Conservation (phyloP, 108 stramenopile genomes). For the Discostella pseudostelligera region DNA sequence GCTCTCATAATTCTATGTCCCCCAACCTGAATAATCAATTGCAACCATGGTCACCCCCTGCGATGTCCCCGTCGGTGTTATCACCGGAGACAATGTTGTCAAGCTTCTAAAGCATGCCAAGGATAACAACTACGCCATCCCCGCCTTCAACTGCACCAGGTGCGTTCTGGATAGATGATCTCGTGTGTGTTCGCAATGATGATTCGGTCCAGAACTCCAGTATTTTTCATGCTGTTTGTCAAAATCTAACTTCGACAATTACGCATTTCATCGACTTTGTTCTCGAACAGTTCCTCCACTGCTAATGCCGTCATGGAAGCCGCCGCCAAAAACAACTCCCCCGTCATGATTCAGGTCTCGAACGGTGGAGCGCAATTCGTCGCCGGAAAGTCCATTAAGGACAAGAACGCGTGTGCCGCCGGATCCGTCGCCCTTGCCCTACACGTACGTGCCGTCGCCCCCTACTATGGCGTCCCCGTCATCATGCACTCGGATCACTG, state of each 20-base stretch:
- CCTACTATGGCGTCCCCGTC: slow-evolving; percentile 96
- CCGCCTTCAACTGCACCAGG: slow-evolving; percentile 96
- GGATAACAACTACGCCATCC: slow-evolving; percentile 88
- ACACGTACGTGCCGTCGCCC: slow-evolving; percentile 93
- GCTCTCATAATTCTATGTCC: slow-evolving; percentile 1
- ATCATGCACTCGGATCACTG: slow-evolving; percentile 97
- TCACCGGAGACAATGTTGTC: slow-evolving; percentile 84
- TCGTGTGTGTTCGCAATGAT: too few relatives aligned
- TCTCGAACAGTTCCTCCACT: slow-evolving; percentile 79
- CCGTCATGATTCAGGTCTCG: slow-evolving; percentile 92
- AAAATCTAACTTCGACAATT: background rate
- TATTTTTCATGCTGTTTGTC: background rate
- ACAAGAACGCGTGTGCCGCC: slow-evolving; percentile 75
- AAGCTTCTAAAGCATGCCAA: slow-evolving; percentile 89
- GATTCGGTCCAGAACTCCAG: too few relatives aligned
- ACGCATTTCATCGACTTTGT: background rate
- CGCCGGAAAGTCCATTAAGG: slow-evolving; percentile 90
- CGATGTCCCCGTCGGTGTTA: slow-evolving; percentile 64
- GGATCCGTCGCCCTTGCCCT: slow-evolving; percentile 93
- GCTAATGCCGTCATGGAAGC: slow-evolving; percentile 91
- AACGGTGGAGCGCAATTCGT: slow-evolving; percentile 89
- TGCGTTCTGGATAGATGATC: slow-evolving; percentile 48
- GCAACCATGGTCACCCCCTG: slow-evolving; percentile 44
- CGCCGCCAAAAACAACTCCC: slow-evolving; percentile 81
- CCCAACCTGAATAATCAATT: background rate